Base-by-base conservation (phyloP, 202 grass and related monocot species). In the Setaria viridis region DNA sequence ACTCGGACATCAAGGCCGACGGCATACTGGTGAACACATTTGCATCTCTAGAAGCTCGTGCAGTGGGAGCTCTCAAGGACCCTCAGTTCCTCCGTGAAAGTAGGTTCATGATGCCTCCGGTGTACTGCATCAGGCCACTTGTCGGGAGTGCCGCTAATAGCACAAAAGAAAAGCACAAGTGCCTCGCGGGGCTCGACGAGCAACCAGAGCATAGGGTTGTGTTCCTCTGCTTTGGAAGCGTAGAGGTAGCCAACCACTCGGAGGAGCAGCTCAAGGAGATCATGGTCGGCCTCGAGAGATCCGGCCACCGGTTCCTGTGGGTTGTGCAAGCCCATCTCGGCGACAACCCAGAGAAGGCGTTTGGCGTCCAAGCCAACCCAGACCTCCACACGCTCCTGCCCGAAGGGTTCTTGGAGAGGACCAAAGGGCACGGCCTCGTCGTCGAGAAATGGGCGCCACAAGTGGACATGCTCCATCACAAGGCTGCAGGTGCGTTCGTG, bases 151-250 rank as follows among this genome's bases (percentile, higher is more conserved):
- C 59, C 2, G n/a, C 0, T 47, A 25, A 25, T 25, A 1, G 33
- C 47, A 0, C 25, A 78, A 50, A 29, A 50, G 37, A 72, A 20
- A 33, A 68, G 42, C 84, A 87, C 0, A 66, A 87, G 69, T 87
- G 84, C 59, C 62, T 91, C 25, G 15, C 33, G 2, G 88, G 87
- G 92, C 62, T 94, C 20, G 92, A 92, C 48, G 33, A 49, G 62
- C 92, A 94, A 4, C 87, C 90, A 0, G 76, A 85, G 20, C 62
- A 19, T 9, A 92, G 66, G 47, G 92, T 94, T 0, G 87, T 92
- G 16, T 94, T 85, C 72, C 81, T 94, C 55, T 94, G 89, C 46
- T 94, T 91, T 11, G 87, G 92, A 1, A 88, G 89, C 81, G 10
- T 8, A 1, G 67, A 80, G 14, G 2, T 25, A 17, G 10, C 1